Conservation (phyloP, 2,329 filamentous ascomycete species). For the Juglanconis sp. region DNA sequence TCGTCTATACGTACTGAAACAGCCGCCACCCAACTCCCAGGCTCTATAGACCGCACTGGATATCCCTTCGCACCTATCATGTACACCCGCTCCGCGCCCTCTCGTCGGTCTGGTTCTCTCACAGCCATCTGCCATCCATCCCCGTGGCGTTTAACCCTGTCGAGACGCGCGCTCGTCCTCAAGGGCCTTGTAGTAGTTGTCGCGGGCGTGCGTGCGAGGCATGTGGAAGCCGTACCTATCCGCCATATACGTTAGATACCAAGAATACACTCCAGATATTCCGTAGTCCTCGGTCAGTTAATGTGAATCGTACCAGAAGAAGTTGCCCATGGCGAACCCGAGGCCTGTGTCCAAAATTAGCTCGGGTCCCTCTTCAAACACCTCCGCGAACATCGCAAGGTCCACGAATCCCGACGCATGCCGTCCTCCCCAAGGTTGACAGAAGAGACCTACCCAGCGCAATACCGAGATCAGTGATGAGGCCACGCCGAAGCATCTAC, state of each 20-base stretch:
- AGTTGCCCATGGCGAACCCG: slow-evolving; percentile 52
- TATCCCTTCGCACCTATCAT: slow-evolving; percentile 7
- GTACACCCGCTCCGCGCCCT: not conserved
- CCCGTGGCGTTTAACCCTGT: slow-evolving; percentile 9
- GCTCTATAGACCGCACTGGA: slow-evolving; percentile 7
- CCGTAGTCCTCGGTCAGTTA: not conserved
- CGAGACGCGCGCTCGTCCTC: slow-evolving; percentile 52
- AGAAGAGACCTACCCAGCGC: slow-evolving; percentile 47
- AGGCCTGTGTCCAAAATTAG: slow-evolving; percentile 43
- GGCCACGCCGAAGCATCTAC: slow-evolving; percentile 59
- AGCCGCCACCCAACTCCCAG: slow-evolving; percentile 5
- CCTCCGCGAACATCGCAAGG: not conserved
- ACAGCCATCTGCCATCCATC: not conserved
- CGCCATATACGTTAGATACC: not conserved
- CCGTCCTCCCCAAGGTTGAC: not conserved
- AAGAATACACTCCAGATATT: not conserved
- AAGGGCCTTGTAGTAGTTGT: slow-evolving; percentile 56
- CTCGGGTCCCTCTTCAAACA: slow-evolving; percentile 10
- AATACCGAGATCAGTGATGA: slow-evolving; percentile 55
- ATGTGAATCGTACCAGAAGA: slow-evolving; percentile 50
- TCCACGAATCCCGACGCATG: not conserved
- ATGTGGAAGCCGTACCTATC: slow-evolving; percentile 61
- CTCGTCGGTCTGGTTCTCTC: not conserved
- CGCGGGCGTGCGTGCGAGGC: slow-evolving; percentile 56
- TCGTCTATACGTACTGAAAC: slow-evolving; percentile 27